Evolutionary conservation across 2,329 filamentous ascomycete species (phyloP).

Genomic region (Aureobasidium sp.): DNA sequence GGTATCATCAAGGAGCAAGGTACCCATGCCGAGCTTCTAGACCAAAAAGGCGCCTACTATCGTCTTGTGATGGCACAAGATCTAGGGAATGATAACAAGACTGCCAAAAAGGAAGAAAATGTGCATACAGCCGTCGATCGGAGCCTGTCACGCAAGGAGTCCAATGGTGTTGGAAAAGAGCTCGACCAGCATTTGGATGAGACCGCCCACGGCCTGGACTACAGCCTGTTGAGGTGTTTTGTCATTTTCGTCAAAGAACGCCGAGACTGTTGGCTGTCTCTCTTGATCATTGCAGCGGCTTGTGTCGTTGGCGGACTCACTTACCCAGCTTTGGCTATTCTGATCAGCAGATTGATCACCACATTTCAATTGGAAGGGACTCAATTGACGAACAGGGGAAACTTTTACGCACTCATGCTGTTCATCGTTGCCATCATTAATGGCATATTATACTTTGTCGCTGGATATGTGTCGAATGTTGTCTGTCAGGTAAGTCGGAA

Average conservation of each 20-base stretch:
- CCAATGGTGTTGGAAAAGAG: neutral
- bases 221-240: neutral
- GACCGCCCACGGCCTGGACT: neutral
- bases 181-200: neutral
- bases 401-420: conserved; percentile 87
- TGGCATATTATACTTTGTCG: conserved; percentile 35
- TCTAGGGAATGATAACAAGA: conserved; percentile 24
- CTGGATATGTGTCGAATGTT: conserved; percentile 39
- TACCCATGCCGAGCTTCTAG: conserved; percentile 34
- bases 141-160: neutral
- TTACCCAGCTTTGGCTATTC: conserved; percentile 68
- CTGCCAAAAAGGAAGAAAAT: neutral
- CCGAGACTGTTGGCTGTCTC: conserved; percentile 60
- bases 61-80: conserved; percentile 42
- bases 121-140: neutral
- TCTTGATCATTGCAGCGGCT: conserved; percentile 69
- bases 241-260: conserved; percentile 28
- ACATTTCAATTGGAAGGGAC: conserved; percentile 55
- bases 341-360: conserved; percentile 83
- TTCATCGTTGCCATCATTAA: conserved; percentile 48
- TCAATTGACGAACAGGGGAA: conserved; percentile 59
- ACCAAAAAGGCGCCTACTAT: conserved; percentile 33
- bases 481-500: neutral
- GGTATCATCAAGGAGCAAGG: conserved; percentile 40
- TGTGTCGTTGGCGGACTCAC: conserved; percentile 76